Conservation (phyloP, 768 basidiomycete species). For the Coprinopsis cinerea region DNA sequence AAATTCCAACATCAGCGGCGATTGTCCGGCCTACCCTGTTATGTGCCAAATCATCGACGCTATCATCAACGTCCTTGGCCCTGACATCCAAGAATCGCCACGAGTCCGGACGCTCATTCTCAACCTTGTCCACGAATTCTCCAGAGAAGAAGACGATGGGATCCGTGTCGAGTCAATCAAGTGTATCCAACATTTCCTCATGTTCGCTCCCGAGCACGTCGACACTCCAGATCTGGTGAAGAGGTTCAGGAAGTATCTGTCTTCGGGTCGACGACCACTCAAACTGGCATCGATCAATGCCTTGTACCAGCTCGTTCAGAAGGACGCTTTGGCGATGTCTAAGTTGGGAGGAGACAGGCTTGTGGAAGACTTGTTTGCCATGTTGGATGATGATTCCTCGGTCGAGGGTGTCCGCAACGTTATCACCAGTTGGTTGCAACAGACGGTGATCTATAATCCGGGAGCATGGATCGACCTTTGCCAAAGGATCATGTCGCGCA, state of each 20-base stretch:
- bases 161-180: conserved; percentile 91
- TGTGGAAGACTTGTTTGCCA: conserved; percentile 90
- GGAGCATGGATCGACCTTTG: conserved; percentile 98
- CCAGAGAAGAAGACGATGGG: conserved; percentile 79
- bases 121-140: conserved; percentile 81
- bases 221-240: conserved; percentile 75
- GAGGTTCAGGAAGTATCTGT: conserved; percentile 73
- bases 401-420: conserved; percentile 92
- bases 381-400: conserved; percentile 91
- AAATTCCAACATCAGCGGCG: conserved; percentile 83
- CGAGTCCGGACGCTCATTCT: conserved; percentile 76
- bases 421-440: conserved; percentile 90
- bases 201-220: conserved; percentile 87
- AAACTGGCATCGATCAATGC: conserved; percentile 95
- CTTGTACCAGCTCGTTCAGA: conserved; percentile 94
- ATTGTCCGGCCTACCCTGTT: conserved; percentile 87
- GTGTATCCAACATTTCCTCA: conserved; percentile 93
- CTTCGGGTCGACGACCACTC: conserved; percentile 75
- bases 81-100: conserved; percentile 87
- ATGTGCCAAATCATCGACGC: conserved; percentile 91
- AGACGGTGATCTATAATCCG: conserved; percentile 89
- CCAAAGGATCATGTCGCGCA: conserved; percentile 93
- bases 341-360: conserved; percentile 90
- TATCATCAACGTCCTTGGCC: conserved; percentile 88
- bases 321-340: conserved; percentile 87